Conservation (phyloP, 176 grass and related monocot genomes). For the Themeda triandra region DNA sequence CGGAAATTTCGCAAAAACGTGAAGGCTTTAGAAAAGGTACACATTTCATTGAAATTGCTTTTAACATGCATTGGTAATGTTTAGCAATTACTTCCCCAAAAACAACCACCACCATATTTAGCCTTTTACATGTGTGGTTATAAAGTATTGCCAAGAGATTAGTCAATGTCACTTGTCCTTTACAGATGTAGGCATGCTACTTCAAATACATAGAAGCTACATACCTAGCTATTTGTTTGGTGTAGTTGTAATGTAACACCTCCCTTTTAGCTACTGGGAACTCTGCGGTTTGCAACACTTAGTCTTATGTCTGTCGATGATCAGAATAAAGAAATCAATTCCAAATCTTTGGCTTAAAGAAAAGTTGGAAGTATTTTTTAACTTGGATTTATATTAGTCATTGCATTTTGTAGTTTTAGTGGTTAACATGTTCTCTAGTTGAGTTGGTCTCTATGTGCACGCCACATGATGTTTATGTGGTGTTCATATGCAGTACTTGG, state of each 20-base stretch:
- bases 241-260: not conserved
- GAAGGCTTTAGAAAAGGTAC: conserved; percentile 84
- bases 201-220: not conserved
- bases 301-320: not conserved
- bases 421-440: not conserved
- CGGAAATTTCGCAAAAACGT: conserved; percentile 99
- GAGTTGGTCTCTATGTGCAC: conserved; percentile 2
- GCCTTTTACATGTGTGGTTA: not conserved
- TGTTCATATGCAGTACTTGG: not conserved
- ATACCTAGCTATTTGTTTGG: not conserved
- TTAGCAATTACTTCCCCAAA: not conserved
- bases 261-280: not conserved
- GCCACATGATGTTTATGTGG: not conserved
- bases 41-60: not conserved
- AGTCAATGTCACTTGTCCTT: not conserved
- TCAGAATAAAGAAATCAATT: not conserved
- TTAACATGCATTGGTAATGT: not conserved
- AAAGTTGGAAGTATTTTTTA: not conserved
- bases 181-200: not conserved
- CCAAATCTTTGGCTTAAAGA: not conserved
- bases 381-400: not conserved
- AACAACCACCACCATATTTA: not conserved
- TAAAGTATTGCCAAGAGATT: not conserved
- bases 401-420: conserved; percentile 1
- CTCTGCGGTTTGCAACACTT: not conserved